Conservation (phyloP, 2,329 filamentous ascomycete genomes). For the Neurospora sp. region DNA sequence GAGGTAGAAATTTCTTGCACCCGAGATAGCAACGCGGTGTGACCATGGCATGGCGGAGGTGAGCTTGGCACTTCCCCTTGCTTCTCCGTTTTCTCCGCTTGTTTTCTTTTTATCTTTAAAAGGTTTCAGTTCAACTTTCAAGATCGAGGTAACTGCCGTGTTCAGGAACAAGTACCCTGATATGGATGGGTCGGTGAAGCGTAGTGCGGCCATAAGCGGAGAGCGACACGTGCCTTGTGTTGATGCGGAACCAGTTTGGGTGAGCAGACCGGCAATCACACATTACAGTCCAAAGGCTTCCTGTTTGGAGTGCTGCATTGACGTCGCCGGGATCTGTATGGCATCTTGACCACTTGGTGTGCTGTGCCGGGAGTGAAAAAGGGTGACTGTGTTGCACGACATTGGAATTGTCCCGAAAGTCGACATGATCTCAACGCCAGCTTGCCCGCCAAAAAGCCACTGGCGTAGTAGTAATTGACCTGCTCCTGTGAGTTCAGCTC, state of each 20-base stretch:
- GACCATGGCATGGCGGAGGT: not conserved
- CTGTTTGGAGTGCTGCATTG: not conserved
- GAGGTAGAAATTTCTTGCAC: not conserved
- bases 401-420: not conserved
- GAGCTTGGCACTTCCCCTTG: not conserved
- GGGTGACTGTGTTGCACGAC: not conserved
- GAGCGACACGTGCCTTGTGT: not conserved
- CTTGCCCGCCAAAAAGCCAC: not conserved
- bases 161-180: not conserved
- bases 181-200: not conserved
- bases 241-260: not conserved
- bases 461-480: not conserved
- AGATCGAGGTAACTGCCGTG: not conserved
- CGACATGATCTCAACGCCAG: not conserved
- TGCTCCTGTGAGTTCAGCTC: not conserved
- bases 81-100: not conserved
- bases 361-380: not conserved
- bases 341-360: not conserved
- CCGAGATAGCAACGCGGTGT: not conserved
- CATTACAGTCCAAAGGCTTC: not conserved
- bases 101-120: not conserved
- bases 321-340: not conserved
- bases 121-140: not conserved
- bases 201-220: not conserved
- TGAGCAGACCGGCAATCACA: not conserved